A percentile compares a stretch with the other conserved stretches of the same genome.
Evolutionary conservation across 2,329 filamentous ascomycete species (phyloP).

Genomic region (Venturia carpophila): DNA sequence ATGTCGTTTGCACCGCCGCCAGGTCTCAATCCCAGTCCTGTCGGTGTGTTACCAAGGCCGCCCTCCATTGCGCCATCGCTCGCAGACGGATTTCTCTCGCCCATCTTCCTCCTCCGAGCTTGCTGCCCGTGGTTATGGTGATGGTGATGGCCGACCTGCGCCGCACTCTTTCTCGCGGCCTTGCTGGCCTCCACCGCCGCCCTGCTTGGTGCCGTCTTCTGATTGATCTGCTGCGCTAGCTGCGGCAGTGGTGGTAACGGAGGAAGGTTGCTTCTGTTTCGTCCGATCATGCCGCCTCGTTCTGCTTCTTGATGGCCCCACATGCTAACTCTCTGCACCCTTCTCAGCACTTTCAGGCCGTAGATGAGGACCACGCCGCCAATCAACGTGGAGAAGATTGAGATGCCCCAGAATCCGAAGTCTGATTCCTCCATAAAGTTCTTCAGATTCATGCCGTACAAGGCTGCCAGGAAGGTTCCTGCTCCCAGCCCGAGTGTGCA

Average conservation of each 20-base stretch:
- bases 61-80: neutral
- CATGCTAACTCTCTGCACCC: constrained; percentile 85
- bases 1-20: constrained; percentile 1
- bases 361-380: constrained; percentile 74
- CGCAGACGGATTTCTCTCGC: neutral
- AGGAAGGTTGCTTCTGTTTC: neutral
- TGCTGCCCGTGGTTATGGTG: neutral
- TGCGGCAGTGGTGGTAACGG: constrained; percentile 3
- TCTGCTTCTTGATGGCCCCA: constrained; percentile 42
- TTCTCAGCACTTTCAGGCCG: constrained; percentile 73
- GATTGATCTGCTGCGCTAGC: neutral
- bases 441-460: constrained; percentile 99
- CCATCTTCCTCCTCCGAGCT: constrained; percentile 10
- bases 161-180: constrained; percentile 5
- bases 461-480: constrained; percentile 89
- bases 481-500: constrained; percentile 90
- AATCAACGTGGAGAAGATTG: constrained; percentile 60
- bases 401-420: constrained; percentile 74
- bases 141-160: neutral
- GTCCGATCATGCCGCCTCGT: neutral
- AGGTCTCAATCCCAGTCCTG: neutral
- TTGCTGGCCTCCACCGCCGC: constrained; percentile 2
- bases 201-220: neutral
- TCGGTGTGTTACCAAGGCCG: neutral
- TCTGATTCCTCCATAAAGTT: constrained; percentile 96